Evolutionary conservation across 106 monocot genomes (phyloP), one percentile per base, ranked within the genome.

Genomic region (Amphibolis antarctica): DNA sequence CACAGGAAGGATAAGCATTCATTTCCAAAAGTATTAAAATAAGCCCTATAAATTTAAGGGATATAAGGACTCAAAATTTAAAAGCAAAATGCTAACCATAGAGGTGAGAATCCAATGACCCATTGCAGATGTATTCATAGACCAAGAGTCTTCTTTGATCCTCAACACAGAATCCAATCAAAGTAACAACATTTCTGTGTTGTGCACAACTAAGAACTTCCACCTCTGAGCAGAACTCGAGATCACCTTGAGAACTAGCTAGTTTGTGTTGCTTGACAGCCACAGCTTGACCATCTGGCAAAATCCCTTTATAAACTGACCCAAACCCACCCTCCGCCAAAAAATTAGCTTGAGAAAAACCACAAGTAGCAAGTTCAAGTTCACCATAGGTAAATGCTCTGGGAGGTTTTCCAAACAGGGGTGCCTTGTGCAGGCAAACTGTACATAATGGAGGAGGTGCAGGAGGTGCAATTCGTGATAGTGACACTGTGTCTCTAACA

Each of bases 161-260:
- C 66, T 74, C 74, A 4, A 74, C 74, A 51, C 74, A 74, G 43
- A 66, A 74, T 49, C 74, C 74, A 42, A 74, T 74, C 13, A 74
- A 49, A 17, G 58, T 74, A 19, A 74, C 74, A 49, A 74, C 74
- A 59, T 74, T 74, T 30, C 66, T 55, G 51, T 74, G 74, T 43
- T 74, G 74, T 46, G 74, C 74, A 66, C 74, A 74, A 23, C 74
- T 74, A 42, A 74, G 74, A 44, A 74, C 74, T 58, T 74, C 74
- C 25, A 74, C 74, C 59, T 74, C 74, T 1, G 74, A 74, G 44
- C 74, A 74, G 44, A 74, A 74, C 26, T 74, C 74, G 42, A 28
- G 66, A 60, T 74, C 74, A 27, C 74, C 74, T 50, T 74, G 74
- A 48, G 74, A 74, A 65, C 74, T 74, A 17, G 74, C 74, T 36